phyloP scores from a whole-genome alignment of 768 basidiomycete genomes.

The Phanerochaete carnosa region DNA sequence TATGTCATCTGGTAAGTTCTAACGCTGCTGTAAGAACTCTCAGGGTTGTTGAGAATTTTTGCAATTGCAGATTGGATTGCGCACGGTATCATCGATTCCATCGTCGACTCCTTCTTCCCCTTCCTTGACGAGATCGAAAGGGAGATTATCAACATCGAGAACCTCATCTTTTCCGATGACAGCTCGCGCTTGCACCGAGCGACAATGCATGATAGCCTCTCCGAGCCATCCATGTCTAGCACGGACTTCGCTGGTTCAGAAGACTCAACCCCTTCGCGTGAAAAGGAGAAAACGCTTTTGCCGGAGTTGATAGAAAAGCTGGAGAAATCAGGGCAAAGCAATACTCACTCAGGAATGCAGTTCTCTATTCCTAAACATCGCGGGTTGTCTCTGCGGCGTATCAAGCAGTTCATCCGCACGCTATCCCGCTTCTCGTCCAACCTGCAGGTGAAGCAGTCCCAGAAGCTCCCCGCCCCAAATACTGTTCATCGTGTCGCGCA shows the following conservation, averaged over 20 bases:
- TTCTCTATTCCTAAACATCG: constrained; percentile 8
- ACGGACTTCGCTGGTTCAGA: neutral
- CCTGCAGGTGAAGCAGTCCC: constrained; percentile 15
- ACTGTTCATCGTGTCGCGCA: constrained; percentile 78
- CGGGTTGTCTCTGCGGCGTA: neutral
- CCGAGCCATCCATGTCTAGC: neutral
- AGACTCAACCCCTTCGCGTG: neutral
- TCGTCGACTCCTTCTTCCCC: constrained; percentile 93
- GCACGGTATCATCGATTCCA: constrained; percentile 86
- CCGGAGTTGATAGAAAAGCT: neutral
- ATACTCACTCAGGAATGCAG: neutral
- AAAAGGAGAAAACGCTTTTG: neutral
- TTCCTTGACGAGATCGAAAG: constrained; percentile 75
- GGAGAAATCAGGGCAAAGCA: neutral
- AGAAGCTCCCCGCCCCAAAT: constrained; percentile 20
- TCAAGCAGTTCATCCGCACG: neutral
- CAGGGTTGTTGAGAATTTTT: neutral
- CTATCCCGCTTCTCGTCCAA: neutral
- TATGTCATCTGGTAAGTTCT: constrained; percentile 65
- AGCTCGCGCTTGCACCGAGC: neutral
- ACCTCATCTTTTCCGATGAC: constrained; percentile 46
- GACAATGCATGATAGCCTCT: neutral
- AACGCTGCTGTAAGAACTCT: neutral
- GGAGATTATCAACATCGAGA: constrained; percentile 78
- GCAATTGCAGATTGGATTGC: constrained; percentile 82